Evolutionary conservation across 495 filamentous ascomycete species (phyloP).

Genomic region (Chaetomidium leptoderma): DNA sequence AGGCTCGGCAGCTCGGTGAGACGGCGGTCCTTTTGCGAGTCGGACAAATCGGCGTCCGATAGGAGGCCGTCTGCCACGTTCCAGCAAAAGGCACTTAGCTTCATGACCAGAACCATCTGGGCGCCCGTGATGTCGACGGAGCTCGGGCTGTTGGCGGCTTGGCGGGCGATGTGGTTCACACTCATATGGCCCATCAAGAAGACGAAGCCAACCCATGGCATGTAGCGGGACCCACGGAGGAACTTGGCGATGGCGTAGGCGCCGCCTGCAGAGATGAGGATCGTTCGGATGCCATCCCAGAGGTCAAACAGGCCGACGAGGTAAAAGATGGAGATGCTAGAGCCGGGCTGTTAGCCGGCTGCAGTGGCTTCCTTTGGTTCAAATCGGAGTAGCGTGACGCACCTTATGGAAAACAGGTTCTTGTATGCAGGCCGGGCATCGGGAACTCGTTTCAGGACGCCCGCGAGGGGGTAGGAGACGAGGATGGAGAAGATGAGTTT

Average conservation of each 20-base stretch:
- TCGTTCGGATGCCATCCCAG: conserved; percentile 77
- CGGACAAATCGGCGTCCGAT: conserved; percentile 71
- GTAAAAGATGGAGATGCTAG: conserved; percentile 76
- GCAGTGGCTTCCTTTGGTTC: neutral
- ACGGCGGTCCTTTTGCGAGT: conserved; percentile 78
- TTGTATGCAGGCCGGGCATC: conserved; percentile 80
- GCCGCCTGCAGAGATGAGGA: conserved; percentile 71
- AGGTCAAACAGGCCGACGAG: conserved; percentile 91
- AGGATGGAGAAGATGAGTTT: conserved; percentile 91
- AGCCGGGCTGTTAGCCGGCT: conserved; percentile 5
- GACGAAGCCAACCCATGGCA: conserved; percentile 96
- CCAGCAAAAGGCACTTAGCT: conserved; percentile 96
- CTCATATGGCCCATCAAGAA: conserved; percentile 97
- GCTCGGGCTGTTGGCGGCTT: conserved; percentile 59
- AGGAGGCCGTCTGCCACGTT: conserved; percentile 88
- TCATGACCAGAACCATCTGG: conserved; percentile 98
- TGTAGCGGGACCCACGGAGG: conserved; percentile 77
- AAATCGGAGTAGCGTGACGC: conserved; percentile 19
- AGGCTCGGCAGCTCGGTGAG: conserved; percentile 66
- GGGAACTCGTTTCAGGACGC: conserved; percentile 82
- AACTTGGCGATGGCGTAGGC: conserved; percentile 81
- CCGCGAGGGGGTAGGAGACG: conserved; percentile 88
- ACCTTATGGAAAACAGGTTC: conserved; percentile 82
- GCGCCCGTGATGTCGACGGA: conserved; percentile 87
- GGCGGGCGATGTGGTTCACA: conserved; percentile 77